Percentiles rank a stretch among this genome's conserved stretches.
Evolutionary conservation across 306 rosid genomes (phyloP).

Genomic region (Castanea mollissima): DNA sequence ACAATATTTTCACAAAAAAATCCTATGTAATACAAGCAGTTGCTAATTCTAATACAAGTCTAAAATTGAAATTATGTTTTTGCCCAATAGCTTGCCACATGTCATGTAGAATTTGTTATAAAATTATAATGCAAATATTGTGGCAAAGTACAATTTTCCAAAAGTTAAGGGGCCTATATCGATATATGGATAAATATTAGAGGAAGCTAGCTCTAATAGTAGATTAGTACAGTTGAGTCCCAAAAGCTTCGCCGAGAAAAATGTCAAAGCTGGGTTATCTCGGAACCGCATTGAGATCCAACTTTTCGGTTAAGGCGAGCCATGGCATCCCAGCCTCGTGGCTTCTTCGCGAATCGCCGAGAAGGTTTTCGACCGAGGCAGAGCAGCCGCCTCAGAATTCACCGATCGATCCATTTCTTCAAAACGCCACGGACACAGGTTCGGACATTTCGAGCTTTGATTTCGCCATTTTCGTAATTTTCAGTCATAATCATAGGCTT

Average conservation of each 20-base stretch:
- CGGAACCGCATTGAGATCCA: constrained; percentile 48
- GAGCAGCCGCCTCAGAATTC: constrained; percentile 40
- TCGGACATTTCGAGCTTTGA: background rate
- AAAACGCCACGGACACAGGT: constrained; percentile 37
- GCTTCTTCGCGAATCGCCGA: constrained; percentile 20
- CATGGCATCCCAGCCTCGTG: constrained; percentile 21
- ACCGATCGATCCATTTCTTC: constrained; percentile 22
- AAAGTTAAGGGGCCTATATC: too few species aligned
- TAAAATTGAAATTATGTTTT: too few species aligned
- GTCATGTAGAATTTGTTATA: rapidly evolving
- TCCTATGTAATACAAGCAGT: rapidly evolving
- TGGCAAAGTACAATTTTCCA: too few species aligned
- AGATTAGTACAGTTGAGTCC: background rate
- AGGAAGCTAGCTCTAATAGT: too few species aligned
- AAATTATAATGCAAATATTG: too few species aligned
- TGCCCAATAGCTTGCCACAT: too few species aligned
- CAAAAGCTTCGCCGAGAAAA: background rate
- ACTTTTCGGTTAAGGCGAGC: constrained; percentile 12
- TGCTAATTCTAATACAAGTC: too few species aligned
- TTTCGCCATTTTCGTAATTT: background rate
- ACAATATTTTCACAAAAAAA: too few species aligned
- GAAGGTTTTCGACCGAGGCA: constrained; percentile 60
- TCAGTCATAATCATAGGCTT: background rate
- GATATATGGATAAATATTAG: too few species aligned
- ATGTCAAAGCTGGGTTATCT: constrained; percentile 51